Evolutionary conservation across 169 alveolate genomes (phyloP).

Genomic region (Cryptosporidium canis): DNA sequence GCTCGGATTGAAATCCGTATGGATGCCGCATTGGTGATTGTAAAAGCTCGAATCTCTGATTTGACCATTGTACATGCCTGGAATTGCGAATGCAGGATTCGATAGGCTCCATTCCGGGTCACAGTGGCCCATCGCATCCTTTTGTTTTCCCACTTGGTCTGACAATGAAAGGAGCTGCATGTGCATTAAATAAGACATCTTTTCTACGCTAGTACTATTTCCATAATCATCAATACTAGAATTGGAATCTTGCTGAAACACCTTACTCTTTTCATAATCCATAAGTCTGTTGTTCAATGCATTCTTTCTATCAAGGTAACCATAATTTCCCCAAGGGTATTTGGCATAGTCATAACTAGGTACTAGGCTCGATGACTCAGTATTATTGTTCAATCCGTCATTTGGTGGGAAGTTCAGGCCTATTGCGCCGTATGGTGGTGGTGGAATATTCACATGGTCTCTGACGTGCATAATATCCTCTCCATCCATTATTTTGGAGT

Average conservation of each 20-base stretch:
- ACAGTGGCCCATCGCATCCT: neutral
- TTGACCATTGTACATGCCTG: constrained; percentile 16
- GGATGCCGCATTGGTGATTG: neutral
- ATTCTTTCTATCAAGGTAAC: constrained; percentile 5
- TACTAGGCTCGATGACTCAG: neutral
- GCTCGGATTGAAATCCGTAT: neutral
- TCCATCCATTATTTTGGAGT: neutral
- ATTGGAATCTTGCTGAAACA: constrained; percentile 2
- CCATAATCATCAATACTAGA: constrained; percentile 47
- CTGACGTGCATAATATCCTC: constrained; percentile 52
- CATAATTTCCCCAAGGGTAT: constrained; percentile 32
- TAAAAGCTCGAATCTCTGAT: neutral
- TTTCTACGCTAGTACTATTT: constrained; percentile 54
- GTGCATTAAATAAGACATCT: constrained; percentile 71
- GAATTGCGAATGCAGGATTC: neutral
- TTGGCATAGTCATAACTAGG: constrained; percentile 50
- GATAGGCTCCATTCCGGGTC: constrained; percentile 41
- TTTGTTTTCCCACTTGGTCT: neutral
- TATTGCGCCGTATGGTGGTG: constrained; percentile 56
- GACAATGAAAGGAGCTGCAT: constrained; percentile 51
- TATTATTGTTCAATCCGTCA: neutral
- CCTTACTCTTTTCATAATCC: neutral
- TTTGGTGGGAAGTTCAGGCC: constrained; percentile 41
- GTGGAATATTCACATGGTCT: constrained; percentile 58
- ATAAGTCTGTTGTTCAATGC: neutral